Conservation (phyloP, 441 rosid species). For the Euphorbia celastroides region DNA sequence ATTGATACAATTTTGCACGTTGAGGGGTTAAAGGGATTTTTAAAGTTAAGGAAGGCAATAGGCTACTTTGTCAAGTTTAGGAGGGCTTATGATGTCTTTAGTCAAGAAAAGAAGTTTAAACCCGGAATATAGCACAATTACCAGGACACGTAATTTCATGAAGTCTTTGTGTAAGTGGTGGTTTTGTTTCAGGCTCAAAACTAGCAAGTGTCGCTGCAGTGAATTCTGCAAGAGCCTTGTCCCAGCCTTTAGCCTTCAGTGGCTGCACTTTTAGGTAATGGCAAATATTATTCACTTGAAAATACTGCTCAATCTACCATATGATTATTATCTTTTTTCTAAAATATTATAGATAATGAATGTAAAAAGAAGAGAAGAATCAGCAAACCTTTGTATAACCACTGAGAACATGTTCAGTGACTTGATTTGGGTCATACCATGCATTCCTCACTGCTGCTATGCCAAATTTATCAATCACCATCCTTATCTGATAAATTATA, state of each 20-base stretch:
- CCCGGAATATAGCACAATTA: not conserved
- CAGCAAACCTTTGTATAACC: slow-evolving; percentile 76
- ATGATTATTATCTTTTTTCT: not conserved
- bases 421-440: slow-evolving; percentile 65
- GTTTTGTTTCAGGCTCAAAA: slow-evolving; percentile 26
- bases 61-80: no score
- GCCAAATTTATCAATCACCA: slow-evolving; percentile 64
- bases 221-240: slow-evolving; percentile 59
- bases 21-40: no score
- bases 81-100: no score
- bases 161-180: slow-evolving; percentile 40
- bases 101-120: no score
- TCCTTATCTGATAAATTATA: slow-evolving; percentile 46
- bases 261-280: slow-evolving; percentile 38
- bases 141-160: slow-evolving; percentile 30
- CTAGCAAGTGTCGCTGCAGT: slow-evolving; percentile 45
- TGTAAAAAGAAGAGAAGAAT: slow-evolving; percentile 10
- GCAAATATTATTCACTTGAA: not conserved
- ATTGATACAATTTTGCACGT: no score
- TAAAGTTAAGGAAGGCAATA: no score
- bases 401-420: slow-evolving; percentile 42
- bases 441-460: slow-evolving; percentile 60
- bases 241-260: slow-evolving; percentile 53
- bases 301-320: slow-evolving; percentile 3
- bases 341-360: slow-evolving; percentile 6